Base-by-base conservation (phyloP, 176 grass and related monocot genomes). In the Chloris gayana region DNA sequence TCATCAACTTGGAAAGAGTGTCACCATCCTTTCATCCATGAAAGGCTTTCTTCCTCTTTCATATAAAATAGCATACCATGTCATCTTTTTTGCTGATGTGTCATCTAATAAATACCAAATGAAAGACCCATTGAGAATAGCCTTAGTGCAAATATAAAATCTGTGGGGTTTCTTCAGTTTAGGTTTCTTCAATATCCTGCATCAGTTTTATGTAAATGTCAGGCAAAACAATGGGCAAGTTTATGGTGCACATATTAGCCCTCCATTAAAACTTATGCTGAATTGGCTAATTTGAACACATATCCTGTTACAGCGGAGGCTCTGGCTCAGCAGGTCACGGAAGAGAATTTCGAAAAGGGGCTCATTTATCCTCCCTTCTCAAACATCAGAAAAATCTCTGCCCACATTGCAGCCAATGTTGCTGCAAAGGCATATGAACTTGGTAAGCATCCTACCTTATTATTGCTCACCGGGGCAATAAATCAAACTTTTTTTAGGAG, bases 381-480 rank as follows among this genome's bases (percentile, higher is more conserved):
- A 54, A 96, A 90, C 57, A 97, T 97, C 83, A 88, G 93, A 67
- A 97, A 93, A 74, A 93, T 97, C 45, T 93, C 88, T 76, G 93
- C 93, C 32, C 87, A 90, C 41, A 93, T 97, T 75, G 90, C 90
- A 51, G 93, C 93, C 78, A 93, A 87, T 14, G 93, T 96, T 56
- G 93, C 93, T 22, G 90, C 93, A 29, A 96, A 93, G 89, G 93
- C 93, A 67, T 93, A 97, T 58, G 90, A 97, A 82, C 93, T 93
- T 57, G 93, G 93, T 97, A 8, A 85, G 73, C 73, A 67, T 53
- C 41, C 26, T 66, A 39, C 14, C 64, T 35, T 0, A 11, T 3
- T 60, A 31, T 63, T 67, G 79, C 12, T 73, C 31, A 66, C 14
- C 46, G 29, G 41, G 29, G 41, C 64, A 11, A 15, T 53, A n/a